phyloP scores from a whole-genome alignment of 139 green algal genomes.

The Chlorella sp. region DNA sequence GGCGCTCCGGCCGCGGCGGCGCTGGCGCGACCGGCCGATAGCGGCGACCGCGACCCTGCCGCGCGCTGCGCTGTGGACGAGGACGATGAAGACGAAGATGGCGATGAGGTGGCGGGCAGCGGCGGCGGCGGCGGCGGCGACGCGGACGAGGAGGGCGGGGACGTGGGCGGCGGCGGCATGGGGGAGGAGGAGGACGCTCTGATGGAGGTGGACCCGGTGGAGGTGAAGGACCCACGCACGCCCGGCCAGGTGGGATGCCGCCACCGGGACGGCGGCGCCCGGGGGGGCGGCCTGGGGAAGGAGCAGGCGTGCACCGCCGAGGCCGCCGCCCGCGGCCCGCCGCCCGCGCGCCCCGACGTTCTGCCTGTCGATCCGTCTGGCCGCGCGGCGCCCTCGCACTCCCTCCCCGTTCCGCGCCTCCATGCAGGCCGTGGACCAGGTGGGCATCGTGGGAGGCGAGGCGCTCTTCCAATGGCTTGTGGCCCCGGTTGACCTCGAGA shows the following conservation, averaged over 20 bases:
- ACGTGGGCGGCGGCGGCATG: not conserved
- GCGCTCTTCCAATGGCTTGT: conserved; percentile 53
- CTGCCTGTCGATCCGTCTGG: not conserved
- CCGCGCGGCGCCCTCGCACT: too few species aligned
- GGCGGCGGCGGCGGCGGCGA: conserved; percentile 13
- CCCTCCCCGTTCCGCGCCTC: too few species aligned
- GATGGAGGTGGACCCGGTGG: conserved; percentile 22
- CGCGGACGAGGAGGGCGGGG: conserved; percentile 6
- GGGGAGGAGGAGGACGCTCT: conserved; percentile 2
- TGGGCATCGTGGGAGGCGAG: conserved; percentile 15
- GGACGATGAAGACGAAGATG: not conserved
- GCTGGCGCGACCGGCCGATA: too few species aligned
- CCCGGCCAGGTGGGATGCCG: not conserved
- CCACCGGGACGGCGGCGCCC: not conserved
- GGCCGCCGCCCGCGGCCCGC: too few species aligned
- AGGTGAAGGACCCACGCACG: conserved; percentile 25
- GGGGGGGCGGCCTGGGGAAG: not conserved
- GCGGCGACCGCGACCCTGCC: too few species aligned
- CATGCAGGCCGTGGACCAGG: not conserved
- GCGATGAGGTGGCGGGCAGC: not conserved
- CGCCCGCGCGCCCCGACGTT: not conserved
- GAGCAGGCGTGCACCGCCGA: not conserved
- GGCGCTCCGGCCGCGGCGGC: too few species aligned
- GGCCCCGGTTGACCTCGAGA: conserved; percentile 14
- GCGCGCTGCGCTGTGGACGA: too few species aligned